A percentile compares a stretch with the other conserved stretches of the same genome.
Conservation (phyloP, 2,329 filamentous ascomycete genomes). For the Curvularia spicifera region DNA sequence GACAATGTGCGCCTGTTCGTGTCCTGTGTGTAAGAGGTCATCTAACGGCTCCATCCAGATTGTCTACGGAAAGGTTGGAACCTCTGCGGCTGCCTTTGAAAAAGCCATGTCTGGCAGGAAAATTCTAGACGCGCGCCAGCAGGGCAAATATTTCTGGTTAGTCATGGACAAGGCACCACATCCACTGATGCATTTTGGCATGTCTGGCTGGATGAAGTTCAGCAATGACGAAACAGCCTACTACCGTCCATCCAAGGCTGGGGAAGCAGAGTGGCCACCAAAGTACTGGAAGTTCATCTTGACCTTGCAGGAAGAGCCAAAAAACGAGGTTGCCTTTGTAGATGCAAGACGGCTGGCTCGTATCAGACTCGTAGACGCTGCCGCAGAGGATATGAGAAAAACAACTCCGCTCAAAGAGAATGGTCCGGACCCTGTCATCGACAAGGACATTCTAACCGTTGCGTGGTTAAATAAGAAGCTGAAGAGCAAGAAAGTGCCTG, state of each 20-base stretch:
- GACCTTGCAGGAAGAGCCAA: constrained; percentile 65
- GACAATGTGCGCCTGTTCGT: constrained; percentile 59
- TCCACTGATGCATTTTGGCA: constrained; percentile 85
- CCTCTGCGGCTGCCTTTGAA: constrained; percentile 75
- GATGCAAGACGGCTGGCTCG: constrained; percentile 81
- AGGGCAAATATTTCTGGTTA: constrained; percentile 98
- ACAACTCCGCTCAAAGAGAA: constrained; percentile 85
- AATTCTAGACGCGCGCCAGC: constrained; percentile 73
- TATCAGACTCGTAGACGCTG: constrained; percentile 81
- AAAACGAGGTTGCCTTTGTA: constrained; percentile 76
- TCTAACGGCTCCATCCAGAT: constrained; percentile 52
- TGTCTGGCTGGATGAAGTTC: constrained; percentile 78
- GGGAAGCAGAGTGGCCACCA: constrained; percentile 79
- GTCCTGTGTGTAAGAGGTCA: neutral
- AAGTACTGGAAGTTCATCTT: constrained; percentile 88
- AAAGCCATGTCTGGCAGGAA: constrained; percentile 76
- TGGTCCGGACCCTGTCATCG: constrained; percentile 88
- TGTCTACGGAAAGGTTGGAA: constrained; percentile 90
- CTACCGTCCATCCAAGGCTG: constrained; percentile 69
- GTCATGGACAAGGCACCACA: constrained; percentile 80
- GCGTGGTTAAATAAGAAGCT: constrained; percentile 77
- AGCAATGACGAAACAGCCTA: constrained; percentile 77
- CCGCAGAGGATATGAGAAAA: constrained; percentile 75
- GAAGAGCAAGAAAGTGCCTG: constrained; percentile 76
- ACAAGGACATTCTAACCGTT: constrained; percentile 77